These are phyloP conservation scores for Cercis canadensis DNA, from an alignment of 306 rosid species.

Conservation along the genomic window DNA sequence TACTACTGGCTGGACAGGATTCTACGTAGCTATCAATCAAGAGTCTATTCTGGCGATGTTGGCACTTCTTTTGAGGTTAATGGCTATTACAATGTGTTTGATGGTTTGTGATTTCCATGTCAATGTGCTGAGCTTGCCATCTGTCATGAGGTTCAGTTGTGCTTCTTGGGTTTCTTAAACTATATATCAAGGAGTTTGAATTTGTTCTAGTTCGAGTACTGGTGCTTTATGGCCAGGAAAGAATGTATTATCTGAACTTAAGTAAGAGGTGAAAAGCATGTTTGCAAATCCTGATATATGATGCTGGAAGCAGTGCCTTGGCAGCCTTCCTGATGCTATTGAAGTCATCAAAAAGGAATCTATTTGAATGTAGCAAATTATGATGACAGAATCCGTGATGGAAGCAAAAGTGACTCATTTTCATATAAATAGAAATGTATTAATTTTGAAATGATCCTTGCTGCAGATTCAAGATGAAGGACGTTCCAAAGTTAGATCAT, in stretches of 20 bases:
- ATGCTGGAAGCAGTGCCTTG: neutral
- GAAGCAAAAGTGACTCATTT: constrained; percentile 23
- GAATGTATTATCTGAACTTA: constrained; percentile 24
- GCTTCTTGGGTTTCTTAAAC: constrained; percentile 31
- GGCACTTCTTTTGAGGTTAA: constrained; percentile 83
- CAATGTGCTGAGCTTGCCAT: constrained; percentile 13
- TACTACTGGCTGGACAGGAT: constrained; percentile 95
- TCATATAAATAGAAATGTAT: constrained; percentile 17
- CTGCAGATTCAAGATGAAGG: constrained; percentile 83
- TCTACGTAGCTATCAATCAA: constrained; percentile 90
- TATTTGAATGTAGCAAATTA: neutral
- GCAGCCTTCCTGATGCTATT: too few relatives aligned
- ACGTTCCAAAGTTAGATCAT: constrained; percentile 68
- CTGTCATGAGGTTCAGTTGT: constrained; percentile 7
- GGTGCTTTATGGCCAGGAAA: constrained; percentile 3
- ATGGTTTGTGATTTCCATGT: constrained; percentile 33
- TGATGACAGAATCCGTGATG: constrained; percentile 27
- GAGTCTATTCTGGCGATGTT: constrained; percentile 81
- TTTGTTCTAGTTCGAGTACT: constrained; percentile 19
- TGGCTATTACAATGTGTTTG: constrained; percentile 32
- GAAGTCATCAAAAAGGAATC: too few relatives aligned
- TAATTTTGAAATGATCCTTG: constrained; percentile 25
- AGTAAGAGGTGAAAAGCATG: constrained; percentile 14
- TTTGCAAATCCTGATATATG: constrained; percentile 12
- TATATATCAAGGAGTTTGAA: constrained; percentile 9